Percentiles rank a stretch among this genome's conserved stretches.
These are phyloP conservation scores for Melanogaster broomeanus DNA, from an alignment of 768 basidiomycete species.

Conservation along the genomic window DNA sequence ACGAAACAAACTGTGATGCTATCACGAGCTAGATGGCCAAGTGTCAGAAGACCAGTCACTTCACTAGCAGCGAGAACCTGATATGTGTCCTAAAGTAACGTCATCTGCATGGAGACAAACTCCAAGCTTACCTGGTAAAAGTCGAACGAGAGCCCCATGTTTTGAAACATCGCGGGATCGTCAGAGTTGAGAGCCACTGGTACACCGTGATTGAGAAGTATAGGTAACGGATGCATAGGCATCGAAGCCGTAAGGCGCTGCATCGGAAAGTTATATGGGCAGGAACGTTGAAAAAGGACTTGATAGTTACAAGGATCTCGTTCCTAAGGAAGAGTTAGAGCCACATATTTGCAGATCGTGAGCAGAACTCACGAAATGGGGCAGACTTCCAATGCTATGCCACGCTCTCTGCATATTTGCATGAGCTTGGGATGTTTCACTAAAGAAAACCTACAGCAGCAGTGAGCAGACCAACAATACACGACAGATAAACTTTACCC, in stretches of 20 bases:
- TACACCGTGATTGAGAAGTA: conserved; percentile 71
- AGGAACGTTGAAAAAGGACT: not conserved
- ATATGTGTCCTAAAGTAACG: not conserved
- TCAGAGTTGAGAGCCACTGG: conserved; percentile 73
- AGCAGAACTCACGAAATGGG: conserved; percentile 69
- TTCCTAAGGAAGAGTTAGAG: conserved; percentile 46
- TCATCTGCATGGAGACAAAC: not conserved
- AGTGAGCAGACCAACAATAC: not conserved
- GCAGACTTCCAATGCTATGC: conserved; percentile 73
- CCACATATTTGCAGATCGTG: not conserved
- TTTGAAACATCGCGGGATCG: conserved; percentile 77
- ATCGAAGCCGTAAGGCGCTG: conserved; percentile 78
- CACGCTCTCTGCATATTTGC: conserved; percentile 60
- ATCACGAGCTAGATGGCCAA: conserved; percentile 64
- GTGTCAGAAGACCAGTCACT: conserved; percentile 60
- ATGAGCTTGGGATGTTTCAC: conserved; percentile 76
- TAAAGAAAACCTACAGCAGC: conserved; percentile 58
- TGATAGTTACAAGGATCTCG: conserved; percentile 60
- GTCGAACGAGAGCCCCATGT: conserved; percentile 77
- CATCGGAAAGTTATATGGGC: not conserved
- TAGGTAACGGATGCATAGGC: conserved; percentile 76
- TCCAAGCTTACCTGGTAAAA: conserved; percentile 61
- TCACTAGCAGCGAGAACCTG: conserved; percentile 72
- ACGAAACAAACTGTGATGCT: conserved; percentile 52
- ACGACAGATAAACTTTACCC: conserved; percentile 44